A percentile compares a stretch with the other conserved stretches of the same genome.
These are phyloP conservation scores for Ogataea kodamae DNA, from an alignment of 805 yeast species.

Conservation along the genomic window DNA sequence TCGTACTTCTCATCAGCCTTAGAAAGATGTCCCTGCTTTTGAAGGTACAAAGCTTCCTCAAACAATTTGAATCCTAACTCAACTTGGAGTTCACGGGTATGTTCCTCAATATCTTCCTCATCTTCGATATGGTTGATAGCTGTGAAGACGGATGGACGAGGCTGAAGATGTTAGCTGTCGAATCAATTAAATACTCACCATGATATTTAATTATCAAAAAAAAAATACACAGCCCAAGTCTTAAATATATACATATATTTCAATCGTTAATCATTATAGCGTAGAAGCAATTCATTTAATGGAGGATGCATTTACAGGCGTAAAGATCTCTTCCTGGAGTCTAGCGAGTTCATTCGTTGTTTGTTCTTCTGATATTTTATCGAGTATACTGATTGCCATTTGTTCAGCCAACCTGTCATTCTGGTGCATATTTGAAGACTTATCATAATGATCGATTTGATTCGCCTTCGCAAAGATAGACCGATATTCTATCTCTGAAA, in stretches of 20 bases:
- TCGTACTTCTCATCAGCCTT: slow-evolving; percentile 56
- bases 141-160: slow-evolving; percentile 57
- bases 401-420: slow-evolving; percentile 34
- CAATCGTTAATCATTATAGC: slow-evolving; percentile 4
- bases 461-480: slow-evolving; percentile 30
- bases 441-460: slow-evolving; percentile 34
- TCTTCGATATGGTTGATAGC: slow-evolving; percentile 80
- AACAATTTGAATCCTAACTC: slow-evolving; percentile 81
- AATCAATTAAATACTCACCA: slow-evolving; percentile 5
- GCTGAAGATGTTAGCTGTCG: neutral
- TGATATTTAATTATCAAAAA: slow-evolving; percentile 1
- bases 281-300: slow-evolving; percentile 11
- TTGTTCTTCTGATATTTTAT: slow-evolving; percentile 30
- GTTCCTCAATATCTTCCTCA: slow-evolving; percentile 79
- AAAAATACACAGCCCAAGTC: slow-evolving; percentile 8
- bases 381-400: slow-evolving; percentile 33
- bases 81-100: slow-evolving; percentile 84
- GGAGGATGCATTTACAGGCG: slow-evolving; percentile 16
- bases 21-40: slow-evolving; percentile 46
- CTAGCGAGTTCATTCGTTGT: slow-evolving; percentile 29
- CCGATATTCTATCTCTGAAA: slow-evolving; percentile 8
- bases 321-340: slow-evolving; percentile 27
- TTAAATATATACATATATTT: slow-evolving; percentile 2
- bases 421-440: slow-evolving; percentile 20
- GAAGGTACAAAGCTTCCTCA: slow-evolving; percentile 63